A percentile compares a stretch with the other conserved stretches of the same genome.
Evolutionary conservation across 1,284 basidiomycete species (phyloP).

Genomic region (Prillingera fragicola): DNA sequence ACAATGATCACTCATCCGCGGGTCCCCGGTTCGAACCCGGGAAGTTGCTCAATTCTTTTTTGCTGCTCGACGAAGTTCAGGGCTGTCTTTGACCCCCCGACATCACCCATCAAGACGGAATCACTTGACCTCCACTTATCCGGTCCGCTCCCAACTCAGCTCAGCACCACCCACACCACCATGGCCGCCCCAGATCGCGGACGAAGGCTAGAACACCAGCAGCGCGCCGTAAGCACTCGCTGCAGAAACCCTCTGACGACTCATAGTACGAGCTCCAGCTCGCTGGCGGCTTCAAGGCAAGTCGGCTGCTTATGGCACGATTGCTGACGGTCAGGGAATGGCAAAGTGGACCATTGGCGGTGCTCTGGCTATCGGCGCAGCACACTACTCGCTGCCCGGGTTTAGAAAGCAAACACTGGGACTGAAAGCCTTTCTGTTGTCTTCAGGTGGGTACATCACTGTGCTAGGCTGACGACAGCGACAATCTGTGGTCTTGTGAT

Average conservation of each 20-base stretch:
- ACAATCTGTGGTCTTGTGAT: slow-evolving; percentile 65
- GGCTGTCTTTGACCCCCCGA: background rate
- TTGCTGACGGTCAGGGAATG: slow-evolving; percentile 54
- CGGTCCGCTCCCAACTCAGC: no score
- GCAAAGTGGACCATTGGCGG: slow-evolving; percentile 56
- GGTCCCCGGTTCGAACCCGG: slow-evolving; percentile 5
- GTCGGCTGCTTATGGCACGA: slow-evolving; percentile 1
- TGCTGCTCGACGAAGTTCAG: background rate
- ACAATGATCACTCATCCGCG: background rate
- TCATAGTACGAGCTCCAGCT: slow-evolving; percentile 39
- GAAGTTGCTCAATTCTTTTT: background rate
- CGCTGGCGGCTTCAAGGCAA: slow-evolving; percentile 32
- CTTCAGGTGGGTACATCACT: slow-evolving; percentile 28
- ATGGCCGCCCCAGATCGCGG: slow-evolving; percentile 24
- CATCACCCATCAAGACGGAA: background rate
- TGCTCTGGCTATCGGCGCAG: slow-evolving; percentile 58
- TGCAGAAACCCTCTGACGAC: background rate
- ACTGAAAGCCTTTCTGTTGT: slow-evolving; percentile 63
- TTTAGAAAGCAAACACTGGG: slow-evolving; percentile 76
- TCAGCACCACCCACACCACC: no score
- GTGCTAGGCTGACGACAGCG: slow-evolving; percentile 43
- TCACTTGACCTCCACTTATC: background rate
- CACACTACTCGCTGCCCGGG: slow-evolving; percentile 68
- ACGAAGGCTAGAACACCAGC: slow-evolving; percentile 34
- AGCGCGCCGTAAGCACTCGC: slow-evolving; percentile 26